These are phyloP conservation scores for Sutorius australiensis DNA, from an alignment of 768 basidiomycete species.

Conservation along the genomic window DNA sequence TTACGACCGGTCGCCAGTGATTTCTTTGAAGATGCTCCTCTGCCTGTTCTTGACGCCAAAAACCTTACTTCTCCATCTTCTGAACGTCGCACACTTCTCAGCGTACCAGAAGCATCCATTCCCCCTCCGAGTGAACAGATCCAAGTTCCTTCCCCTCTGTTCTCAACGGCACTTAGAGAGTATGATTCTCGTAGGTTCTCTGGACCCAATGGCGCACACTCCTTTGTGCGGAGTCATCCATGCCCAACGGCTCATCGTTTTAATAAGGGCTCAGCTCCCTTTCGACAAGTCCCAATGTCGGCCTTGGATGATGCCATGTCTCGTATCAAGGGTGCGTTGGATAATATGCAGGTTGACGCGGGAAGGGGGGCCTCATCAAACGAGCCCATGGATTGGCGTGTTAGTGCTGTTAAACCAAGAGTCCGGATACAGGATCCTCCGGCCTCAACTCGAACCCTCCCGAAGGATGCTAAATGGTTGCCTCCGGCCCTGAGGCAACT, in stretches of 20 bases:
- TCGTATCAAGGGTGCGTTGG: conserved; percentile 77
- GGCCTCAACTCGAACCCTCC: conserved; percentile 12
- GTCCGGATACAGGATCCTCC: conserved; percentile 18
- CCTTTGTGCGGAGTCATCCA: conserved; percentile 16
- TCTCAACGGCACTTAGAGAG: conserved; percentile 11
- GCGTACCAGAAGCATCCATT: conserved; percentile 14
- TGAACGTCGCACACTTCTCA: conserved; percentile 15
- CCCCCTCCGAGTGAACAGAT: conserved; percentile 7
- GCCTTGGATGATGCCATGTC: conserved; percentile 81
- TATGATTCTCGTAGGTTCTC: conserved; percentile 17
- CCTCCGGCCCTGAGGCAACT: conserved; percentile 49
- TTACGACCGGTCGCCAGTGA: conserved; percentile 61
- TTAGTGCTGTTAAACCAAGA: conserved; percentile 18
- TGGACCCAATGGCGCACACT: conserved; percentile 16
- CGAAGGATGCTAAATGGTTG: conserved; percentile 49
- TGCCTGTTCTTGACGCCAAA: conserved; percentile 40
- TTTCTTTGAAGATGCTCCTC: conserved; percentile 58
- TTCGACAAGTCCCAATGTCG: conserved; percentile 58
- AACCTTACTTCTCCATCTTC: conserved; percentile 10
- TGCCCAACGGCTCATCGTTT: conserved; percentile 21
- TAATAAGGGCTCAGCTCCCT: conserved; percentile 27
- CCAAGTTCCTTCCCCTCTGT: background rate
- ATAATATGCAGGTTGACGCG: conserved; percentile 56
- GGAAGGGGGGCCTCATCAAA: conserved; percentile 18
- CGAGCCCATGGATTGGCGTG: conserved; percentile 23